phyloP scores from a whole-genome alignment of 352 stramenopile genomes.

The Thalassiosira livingstoniorum region DNA sequence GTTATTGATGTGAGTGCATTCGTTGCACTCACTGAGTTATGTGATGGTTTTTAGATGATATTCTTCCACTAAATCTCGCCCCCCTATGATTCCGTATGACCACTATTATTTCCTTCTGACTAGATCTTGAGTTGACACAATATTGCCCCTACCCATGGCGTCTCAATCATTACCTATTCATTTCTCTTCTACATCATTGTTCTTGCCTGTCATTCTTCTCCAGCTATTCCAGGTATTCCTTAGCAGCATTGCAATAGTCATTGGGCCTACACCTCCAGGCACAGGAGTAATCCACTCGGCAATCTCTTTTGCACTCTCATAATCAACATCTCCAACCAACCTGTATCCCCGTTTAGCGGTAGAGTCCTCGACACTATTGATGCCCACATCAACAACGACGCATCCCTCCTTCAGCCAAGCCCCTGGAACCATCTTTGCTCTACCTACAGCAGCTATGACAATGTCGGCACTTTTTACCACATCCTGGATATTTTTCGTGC shows the following conservation, averaged over 20 bases:
- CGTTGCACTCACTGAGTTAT: no score
- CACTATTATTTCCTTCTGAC: neutral
- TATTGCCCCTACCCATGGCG: neutral
- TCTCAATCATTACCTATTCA: no score
- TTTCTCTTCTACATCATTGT: no score
- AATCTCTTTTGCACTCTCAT: constrained; percentile 87
- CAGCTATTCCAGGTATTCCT: constrained; percentile 83
- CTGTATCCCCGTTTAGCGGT: constrained; percentile 91
- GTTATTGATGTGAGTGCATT: no score
- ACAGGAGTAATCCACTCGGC: constrained; percentile 96
- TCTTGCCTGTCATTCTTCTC: constrained; percentile 45
- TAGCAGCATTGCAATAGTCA: constrained; percentile 92
- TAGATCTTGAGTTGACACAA: neutral
- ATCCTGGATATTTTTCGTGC: constrained; percentile 89
- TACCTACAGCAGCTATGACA: constrained; percentile 95
- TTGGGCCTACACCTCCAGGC: constrained; percentile 97
- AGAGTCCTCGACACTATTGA: constrained; percentile 94
- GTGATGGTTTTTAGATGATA: no score
- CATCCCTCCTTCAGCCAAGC: constrained; percentile 97
- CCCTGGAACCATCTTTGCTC: constrained; percentile 93
- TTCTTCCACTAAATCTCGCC: no score
- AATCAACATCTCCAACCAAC: constrained; percentile 97
- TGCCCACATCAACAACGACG: constrained; percentile 98
- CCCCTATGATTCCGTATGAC: no score
- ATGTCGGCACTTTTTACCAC: constrained; percentile 95